Percentiles rank a stretch among this genome's conserved stretches.
Conservation (phyloP, 257 asterid genomes). For the Nicotiana obtusifolia region DNA sequence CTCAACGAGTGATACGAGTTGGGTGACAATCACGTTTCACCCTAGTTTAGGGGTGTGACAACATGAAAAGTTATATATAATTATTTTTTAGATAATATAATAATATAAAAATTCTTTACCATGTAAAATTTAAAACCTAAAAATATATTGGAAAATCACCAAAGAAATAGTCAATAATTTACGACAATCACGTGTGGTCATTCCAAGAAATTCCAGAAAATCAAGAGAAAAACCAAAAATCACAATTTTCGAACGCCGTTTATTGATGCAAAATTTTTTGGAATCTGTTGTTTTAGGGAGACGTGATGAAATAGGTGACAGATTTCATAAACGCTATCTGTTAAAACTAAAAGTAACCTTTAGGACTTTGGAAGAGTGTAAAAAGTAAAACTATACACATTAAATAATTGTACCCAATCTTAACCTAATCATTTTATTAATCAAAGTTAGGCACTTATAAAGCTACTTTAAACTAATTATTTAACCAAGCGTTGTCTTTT, state of each 20-base stretch:
- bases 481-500: conserved; percentile 1
- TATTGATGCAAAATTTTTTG: background rate
- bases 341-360: background rate
- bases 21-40: too few species aligned
- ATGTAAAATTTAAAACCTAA: too few species aligned
- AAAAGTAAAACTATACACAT: conserved; percentile 12
- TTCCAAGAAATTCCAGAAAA: background rate
- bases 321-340: conserved; percentile 5
- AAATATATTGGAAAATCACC: background rate
- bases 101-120: too few species aligned
- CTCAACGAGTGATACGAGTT: too few species aligned
- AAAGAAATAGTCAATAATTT: conserved; percentile 13
- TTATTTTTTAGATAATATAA: too few species aligned
- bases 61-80: too few species aligned
- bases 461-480: conserved; percentile 17
- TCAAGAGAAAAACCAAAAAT: background rate
- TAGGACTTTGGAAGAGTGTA: conserved; percentile 25
- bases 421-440: conserved; percentile 39
- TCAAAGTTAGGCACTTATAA: conserved; percentile 41
- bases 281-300: conserved; percentile 16
- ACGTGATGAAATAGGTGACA: conserved; percentile 19
- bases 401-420: conserved; percentile 1
- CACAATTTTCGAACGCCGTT: background rate
- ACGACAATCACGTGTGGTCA: conserved; percentile 15
- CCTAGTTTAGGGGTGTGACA: too few species aligned